phyloP scores from a whole-genome alignment of 2,329 filamentous ascomycete genomes.

The Stagonosporopsis vannaccii region DNA sequence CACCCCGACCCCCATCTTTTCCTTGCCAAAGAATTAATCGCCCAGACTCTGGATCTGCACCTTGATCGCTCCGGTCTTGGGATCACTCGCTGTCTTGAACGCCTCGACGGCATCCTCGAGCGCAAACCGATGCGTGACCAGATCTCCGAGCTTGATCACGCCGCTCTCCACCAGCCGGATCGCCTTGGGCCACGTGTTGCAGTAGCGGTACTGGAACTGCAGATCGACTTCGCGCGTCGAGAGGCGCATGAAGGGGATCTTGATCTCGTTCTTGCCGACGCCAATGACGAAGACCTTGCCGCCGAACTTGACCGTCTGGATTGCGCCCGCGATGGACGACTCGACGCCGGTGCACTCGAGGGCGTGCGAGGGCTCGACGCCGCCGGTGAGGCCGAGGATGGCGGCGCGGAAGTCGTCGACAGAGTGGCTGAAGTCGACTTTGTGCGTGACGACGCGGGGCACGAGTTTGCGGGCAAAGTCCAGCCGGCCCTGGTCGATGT shows the following conservation, averaged over 20 bases:
- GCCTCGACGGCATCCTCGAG: conserved; percentile 88
- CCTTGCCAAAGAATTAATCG: too few species aligned
- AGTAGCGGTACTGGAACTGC: conserved; percentile 96
- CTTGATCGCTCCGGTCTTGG: conserved; percentile 95
- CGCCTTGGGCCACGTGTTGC: conserved; percentile 94
- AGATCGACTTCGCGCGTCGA: conserved; percentile 92
- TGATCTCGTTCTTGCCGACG: conserved; percentile 94
- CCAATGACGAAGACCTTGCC: conserved; percentile 97
- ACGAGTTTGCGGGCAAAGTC: conserved; percentile 84
- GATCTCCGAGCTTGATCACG: conserved; percentile 77
- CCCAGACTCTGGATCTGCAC: conserved; percentile 60
- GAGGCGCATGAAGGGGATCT: conserved; percentile 91
- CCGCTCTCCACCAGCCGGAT: conserved; percentile 87
- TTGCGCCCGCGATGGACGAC: conserved; percentile 82
- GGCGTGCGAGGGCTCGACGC: conserved; percentile 79
- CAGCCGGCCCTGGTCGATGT: conserved; percentile 87
- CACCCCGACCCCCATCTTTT: too few species aligned
- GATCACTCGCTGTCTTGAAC: conserved; percentile 86
- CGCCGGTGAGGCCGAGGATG: conserved; percentile 75
- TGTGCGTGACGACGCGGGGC: conserved; percentile 80
- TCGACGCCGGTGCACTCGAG: conserved; percentile 97
- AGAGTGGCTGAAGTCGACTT: conserved; percentile 68
- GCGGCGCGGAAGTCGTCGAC: conserved; percentile 75
- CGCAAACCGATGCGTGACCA: conserved; percentile 87
- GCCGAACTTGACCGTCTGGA: conserved; percentile 92